Evolutionary conservation across 2,329 filamentous ascomycete species (phyloP).

Genomic region (Clarireedia paspali): DNA sequence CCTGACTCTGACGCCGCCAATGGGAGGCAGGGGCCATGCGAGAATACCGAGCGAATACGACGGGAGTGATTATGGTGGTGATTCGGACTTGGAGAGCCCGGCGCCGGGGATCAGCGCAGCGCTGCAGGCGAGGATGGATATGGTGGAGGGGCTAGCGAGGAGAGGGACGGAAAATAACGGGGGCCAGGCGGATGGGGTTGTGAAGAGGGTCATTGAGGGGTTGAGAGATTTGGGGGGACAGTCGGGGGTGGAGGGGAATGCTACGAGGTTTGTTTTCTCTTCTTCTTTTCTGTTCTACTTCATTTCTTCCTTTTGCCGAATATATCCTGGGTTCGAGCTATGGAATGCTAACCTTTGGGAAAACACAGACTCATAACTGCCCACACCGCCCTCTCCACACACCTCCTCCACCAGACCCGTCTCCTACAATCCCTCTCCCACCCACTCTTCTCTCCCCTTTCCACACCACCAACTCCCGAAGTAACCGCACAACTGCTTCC

Average conservation of each 20-base stretch:
- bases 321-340: neutral
- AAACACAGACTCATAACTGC: conserved; percentile 60
- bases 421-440: conserved; percentile 68
- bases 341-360: conserved; percentile 6
- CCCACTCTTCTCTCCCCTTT: conserved; percentile 60
- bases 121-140: conserved; percentile 62
- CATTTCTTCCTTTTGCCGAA: neutral
- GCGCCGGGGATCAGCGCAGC: conserved; percentile 60
- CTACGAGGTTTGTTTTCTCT: conserved; percentile 49
- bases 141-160: conserved; percentile 62
- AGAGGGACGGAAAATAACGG: conserved; percentile 59
- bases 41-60: conserved; percentile 55
- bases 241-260: conserved; percentile 62
- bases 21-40: conserved; percentile 34
- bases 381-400: conserved; percentile 65
- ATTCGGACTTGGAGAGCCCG: conserved; percentile 61
- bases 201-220: conserved; percentile 60
- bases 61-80: conserved; percentile 66
- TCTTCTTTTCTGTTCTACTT: neutral
- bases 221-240: conserved; percentile 67
- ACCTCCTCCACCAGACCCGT: conserved; percentile 68
- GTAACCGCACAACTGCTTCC: conserved; percentile 63
- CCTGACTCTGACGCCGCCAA: conserved; percentile 19
- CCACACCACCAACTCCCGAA: conserved; percentile 53
- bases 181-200: conserved; percentile 56